These are phyloP conservation scores for Aspergillus egyptiacus DNA, from an alignment of 495 filamentous ascomycete genomes.

Conservation along the genomic window DNA sequence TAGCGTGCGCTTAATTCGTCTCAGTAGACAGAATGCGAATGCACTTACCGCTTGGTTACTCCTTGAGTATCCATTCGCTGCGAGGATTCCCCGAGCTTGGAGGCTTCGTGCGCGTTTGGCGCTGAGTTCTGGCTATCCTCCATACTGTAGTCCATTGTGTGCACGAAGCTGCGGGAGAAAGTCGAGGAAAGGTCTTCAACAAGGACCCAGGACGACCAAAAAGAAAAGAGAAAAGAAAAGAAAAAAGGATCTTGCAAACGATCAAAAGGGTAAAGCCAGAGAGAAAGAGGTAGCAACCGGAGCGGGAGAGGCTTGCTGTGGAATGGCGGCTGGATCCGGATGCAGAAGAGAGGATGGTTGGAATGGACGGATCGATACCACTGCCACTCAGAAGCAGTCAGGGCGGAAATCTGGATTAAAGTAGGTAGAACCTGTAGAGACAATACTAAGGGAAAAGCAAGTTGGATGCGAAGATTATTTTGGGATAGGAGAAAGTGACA, in stretches of 20 bases:
- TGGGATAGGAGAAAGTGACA: not conserved
- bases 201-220: not conserved
- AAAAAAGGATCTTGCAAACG: no score
- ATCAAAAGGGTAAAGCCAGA: constrained; percentile 21
- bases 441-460: not conserved
- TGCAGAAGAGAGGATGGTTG: constrained; percentile 16
- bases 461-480: no score
- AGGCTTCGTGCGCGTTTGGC: constrained; percentile 50
- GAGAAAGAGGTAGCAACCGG: constrained; percentile 29
- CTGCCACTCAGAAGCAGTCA: constrained; percentile 9
- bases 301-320: constrained; percentile 35
- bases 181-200: not conserved
- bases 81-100: constrained; percentile 54
- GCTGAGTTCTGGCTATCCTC: constrained; percentile 70
- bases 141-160: constrained; percentile 57
- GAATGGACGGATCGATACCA: constrained; percentile 25
- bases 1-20: no score
- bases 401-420: not conserved
- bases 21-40: not conserved
- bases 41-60: constrained; percentile 67
- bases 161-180: not conserved
- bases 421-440: not conserved
- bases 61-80: constrained; percentile 61
- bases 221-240: constrained; percentile 5
- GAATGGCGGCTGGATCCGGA: constrained; percentile 39